Evolutionary conservation across 2,329 filamentous ascomycete genomes (phyloP).

Genomic region (Aureobasidium sp.): DNA sequence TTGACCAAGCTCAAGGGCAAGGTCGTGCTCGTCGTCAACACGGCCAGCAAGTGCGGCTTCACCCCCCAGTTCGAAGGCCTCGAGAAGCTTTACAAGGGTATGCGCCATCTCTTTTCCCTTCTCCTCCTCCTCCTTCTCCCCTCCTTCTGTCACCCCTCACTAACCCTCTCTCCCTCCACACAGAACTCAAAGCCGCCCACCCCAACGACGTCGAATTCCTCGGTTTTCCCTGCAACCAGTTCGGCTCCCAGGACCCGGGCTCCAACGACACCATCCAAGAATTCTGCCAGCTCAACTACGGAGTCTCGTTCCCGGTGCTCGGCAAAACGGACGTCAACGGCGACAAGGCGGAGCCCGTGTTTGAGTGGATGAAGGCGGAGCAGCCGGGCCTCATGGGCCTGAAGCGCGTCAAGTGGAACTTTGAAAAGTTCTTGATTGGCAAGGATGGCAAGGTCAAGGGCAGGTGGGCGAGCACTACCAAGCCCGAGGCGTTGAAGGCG

Average conservation of each 20-base stretch:
- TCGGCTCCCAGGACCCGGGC: constrained; percentile 82
- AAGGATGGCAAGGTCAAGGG: constrained; percentile 77
- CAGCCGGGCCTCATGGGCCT: constrained; percentile 79
- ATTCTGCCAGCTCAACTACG: constrained; percentile 88
- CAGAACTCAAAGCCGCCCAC: constrained; percentile 55
- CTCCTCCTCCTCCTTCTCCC: too few species aligned
- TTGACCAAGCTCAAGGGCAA: constrained; percentile 74
- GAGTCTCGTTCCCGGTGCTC: constrained; percentile 83
- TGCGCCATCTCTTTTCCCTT: constrained; percentile 11
- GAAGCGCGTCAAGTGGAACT: constrained; percentile 97
- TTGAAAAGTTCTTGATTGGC: constrained; percentile 93
- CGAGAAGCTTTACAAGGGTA: constrained; percentile 73
- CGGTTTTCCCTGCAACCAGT: constrained; percentile 98
- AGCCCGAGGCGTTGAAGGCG: constrained; percentile 71
- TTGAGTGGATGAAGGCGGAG: constrained; percentile 60
- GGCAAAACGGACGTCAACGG: constrained; percentile 94
- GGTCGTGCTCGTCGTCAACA: constrained; percentile 94
- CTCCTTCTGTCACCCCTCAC: background rate
- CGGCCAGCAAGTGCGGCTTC: constrained; percentile 97
- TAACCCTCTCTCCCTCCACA: background rate
- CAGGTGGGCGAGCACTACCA: constrained; percentile 80
- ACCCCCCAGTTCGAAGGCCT: constrained; percentile 90
- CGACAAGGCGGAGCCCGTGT: constrained; percentile 67
- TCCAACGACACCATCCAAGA: constrained; percentile 52
- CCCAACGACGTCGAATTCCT: constrained; percentile 74